Conservation (phyloP, 2,329 filamentous ascomycete species). For the Pyricularia sp. region DNA sequence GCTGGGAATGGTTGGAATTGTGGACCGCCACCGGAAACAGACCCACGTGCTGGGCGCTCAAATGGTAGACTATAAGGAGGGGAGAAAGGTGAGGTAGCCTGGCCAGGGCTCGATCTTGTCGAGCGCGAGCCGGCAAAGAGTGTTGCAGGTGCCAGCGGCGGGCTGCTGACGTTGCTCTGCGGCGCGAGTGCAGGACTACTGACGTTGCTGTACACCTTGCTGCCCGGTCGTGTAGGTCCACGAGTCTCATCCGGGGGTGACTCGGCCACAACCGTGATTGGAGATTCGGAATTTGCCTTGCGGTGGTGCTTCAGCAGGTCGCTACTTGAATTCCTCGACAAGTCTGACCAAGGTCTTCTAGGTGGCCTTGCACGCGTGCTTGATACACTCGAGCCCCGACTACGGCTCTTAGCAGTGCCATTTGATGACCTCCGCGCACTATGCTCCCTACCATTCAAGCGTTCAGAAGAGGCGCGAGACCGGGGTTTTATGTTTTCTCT, state of each 20-base stretch:
- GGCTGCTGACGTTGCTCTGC: background rate
- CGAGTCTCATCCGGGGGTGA: background rate
- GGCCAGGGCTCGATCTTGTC: constrained; percentile 21
- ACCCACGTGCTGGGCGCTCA: background rate
- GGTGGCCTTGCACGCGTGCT: background rate
- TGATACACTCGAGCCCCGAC: background rate
- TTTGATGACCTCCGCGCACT: background rate
- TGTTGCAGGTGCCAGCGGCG: background rate
- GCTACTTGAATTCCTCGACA: background rate
- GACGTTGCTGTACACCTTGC: background rate
- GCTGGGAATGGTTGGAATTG: constrained; percentile 4
- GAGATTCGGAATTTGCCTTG: background rate
- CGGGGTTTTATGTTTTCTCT: background rate
- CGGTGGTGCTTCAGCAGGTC: background rate
- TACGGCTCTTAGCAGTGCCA: background rate
- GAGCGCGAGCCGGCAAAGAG: constrained; percentile 16
- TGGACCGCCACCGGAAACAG: background rate
- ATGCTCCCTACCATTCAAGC: background rate
- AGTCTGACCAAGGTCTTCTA: background rate
- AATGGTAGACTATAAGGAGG: constrained; percentile 12
- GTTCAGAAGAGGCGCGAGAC: background rate
- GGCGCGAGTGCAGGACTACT: background rate
- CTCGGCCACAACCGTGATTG: constrained; percentile 3
- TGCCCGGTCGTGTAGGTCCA: background rate
- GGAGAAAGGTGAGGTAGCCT: constrained; percentile 16